Base-by-base conservation (phyloP, 169 alveolate genomes). In the Eimeria necatrix region DNA sequence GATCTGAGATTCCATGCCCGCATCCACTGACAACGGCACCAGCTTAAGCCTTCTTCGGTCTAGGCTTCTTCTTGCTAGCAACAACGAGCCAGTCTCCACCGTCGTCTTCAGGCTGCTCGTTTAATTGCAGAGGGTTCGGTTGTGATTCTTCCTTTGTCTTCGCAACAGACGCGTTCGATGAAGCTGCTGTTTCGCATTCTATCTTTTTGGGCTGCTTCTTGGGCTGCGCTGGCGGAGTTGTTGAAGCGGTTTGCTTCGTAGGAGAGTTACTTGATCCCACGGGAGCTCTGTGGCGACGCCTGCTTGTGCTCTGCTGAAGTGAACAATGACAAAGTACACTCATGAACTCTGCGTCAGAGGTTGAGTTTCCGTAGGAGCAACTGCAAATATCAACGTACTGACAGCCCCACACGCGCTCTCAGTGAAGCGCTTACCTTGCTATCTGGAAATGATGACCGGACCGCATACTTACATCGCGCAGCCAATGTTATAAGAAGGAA, bases 51-150 rank as follows among this genome's bases (percentile, higher is more conserved):
- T 56, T 56, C 78, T 84, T 84, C 48, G 92, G 81, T 20, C 70
- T 84, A 32, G 76, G 80, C 70, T 60, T 84, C 80, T 84, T 84
- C 60, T 84, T 84, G 76, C 92, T 84, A 78, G 92, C 53, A 46
- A 84, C 92, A 22, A 84, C 92, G 18, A 84, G 49, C 92, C 92
- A 84, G 41, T 84, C 92, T 46, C 92, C 92, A 46, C 92, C 92
- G 32, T 78, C 92, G 60, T 84, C 92, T 32, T 84, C 78, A 4
- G 14, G 80, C 22, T 6, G 1, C 78, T 56, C 53, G 80, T 26
- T 60, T 4, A 18, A 12, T 20, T 41, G 80, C 22, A 46, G 49
- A 52, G 26, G 56, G 10, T 84, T 59, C 7, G 48, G 6, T 18
- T 20, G 76, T 32, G 9, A 0, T 16, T 56, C 76, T 8, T 84